A percentile compares a stretch with the other conserved stretches of the same genome.
These are phyloP conservation scores for Copromyces sp. DNA, from an alignment of 495 filamentous ascomycete species.

Conservation along the genomic window DNA sequence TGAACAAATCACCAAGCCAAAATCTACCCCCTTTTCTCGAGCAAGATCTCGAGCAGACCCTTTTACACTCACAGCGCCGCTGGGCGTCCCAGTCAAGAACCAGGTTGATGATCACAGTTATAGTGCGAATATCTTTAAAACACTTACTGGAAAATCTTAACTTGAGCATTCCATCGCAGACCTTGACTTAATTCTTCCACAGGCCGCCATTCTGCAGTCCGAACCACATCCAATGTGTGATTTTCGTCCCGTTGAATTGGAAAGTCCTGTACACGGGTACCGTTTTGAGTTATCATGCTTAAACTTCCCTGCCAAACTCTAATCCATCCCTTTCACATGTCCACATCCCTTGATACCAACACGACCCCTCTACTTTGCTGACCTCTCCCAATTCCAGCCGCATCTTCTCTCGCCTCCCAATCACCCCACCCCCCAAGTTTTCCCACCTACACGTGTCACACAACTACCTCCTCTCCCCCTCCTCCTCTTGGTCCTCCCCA, in stretches of 20 bases:
- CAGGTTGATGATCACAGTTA: neutral
- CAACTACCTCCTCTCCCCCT: neutral
- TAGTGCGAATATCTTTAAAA: neutral
- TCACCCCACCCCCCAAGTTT: too few relatives aligned
- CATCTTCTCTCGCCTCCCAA: too few relatives aligned
- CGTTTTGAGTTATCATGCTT: neutral
- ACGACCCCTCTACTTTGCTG: neutral
- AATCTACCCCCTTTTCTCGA: constrained; percentile 21
- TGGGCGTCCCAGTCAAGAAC: neutral
- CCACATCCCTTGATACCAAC: neutral
- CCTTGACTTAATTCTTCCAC: neutral
- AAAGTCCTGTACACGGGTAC: neutral
- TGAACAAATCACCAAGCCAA: constrained; percentile 30
- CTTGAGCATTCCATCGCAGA: neutral
- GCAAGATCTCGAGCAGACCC: neutral
- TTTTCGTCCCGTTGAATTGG: neutral
- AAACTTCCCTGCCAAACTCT: neutral
- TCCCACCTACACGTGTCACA: neutral
- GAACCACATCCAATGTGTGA: neutral
- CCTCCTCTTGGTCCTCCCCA: neutral
- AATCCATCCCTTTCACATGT: neutral
- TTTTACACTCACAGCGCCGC: neutral
- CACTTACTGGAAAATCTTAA: neutral
- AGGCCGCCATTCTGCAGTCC: neutral
- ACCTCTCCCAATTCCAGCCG: neutral